A percentile compares a stretch with the other conserved stretches of the same genome.
Conservation (phyloP, 2,329 filamentous ascomycete genomes). For the Trichoderma gracile region DNA sequence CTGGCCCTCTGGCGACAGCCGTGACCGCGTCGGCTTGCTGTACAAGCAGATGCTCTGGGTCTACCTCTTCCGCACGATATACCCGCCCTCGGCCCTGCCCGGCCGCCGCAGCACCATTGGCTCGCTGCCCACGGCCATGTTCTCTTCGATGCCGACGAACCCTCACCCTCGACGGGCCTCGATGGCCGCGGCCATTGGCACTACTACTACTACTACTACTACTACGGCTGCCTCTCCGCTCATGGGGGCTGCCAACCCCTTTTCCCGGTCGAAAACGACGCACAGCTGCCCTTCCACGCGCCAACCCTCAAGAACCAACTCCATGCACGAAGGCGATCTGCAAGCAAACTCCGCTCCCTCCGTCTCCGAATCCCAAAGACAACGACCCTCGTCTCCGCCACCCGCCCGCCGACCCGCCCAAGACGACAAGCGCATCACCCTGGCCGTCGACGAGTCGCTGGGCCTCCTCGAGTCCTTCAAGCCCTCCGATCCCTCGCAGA, state of each 20-base stretch:
- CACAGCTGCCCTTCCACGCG: conserved; percentile 40
- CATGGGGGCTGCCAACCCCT: conserved; percentile 24
- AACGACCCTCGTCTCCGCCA: conserved; percentile 44
- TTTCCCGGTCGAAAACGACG: conserved; percentile 30
- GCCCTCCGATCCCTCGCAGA: conserved; percentile 59
- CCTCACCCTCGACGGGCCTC: conserved; percentile 38
- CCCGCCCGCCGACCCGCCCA: conserved; percentile 50
- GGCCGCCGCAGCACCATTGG: conserved; percentile 38
- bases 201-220: no score
- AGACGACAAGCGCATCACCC: conserved; percentile 53
- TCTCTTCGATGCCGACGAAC: conserved; percentile 13
- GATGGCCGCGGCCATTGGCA: conserved; percentile 38
- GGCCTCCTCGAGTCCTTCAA: conserved; percentile 56
- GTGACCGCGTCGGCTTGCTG: conserved; percentile 56
- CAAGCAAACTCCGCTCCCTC: conserved; percentile 27
- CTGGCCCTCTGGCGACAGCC: conserved; percentile 59
- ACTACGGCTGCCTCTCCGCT: conserved; percentile 30
- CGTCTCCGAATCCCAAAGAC: conserved; percentile 26
- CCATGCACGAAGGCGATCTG: conserved; percentile 43
- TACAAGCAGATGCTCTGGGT: conserved; percentile 69
- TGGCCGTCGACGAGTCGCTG: conserved; percentile 59
- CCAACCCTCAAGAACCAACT: conserved; percentile 43
- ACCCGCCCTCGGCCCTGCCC: conserved; percentile 48
- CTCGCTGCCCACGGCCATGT: conserved; percentile 31
- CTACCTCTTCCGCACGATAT: conserved; percentile 62